Evolutionary conservation across 257 asterid genomes (phyloP).

Genomic region (Eucommia ulmoides): DNA sequence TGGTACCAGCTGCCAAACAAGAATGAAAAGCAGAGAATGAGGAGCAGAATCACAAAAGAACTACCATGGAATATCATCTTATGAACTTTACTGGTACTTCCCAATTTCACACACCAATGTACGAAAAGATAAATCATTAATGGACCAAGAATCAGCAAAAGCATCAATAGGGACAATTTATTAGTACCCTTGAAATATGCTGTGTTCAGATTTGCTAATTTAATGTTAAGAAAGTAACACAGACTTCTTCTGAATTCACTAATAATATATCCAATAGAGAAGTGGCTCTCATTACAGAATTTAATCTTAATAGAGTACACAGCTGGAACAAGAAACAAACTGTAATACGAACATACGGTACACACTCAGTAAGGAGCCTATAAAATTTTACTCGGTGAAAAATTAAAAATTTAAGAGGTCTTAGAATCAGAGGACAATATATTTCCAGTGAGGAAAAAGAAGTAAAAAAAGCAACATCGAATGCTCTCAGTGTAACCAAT

Average conservation of each 20-base stretch:
- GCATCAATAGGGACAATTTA: conserved; percentile 4
- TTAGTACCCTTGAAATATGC: not conserved
- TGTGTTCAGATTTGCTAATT: not conserved
- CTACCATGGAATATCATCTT: not conserved
- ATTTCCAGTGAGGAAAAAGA: too few relatives aligned
- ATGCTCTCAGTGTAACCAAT: too few relatives aligned
- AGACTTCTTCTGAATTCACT: not conserved
- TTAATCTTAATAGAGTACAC: not conserved
- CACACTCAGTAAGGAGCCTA: not conserved
- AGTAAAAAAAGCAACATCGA: too few relatives aligned
- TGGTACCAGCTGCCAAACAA: conserved; percentile 71
- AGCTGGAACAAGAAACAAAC: not conserved
- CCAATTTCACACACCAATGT: not conserved
- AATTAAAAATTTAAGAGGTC: too few relatives aligned
- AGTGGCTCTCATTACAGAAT: not conserved
- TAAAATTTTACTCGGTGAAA: too few relatives aligned
- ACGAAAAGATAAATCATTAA: not conserved
- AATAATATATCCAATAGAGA: not conserved
- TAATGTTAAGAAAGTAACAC: not conserved
- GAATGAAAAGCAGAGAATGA: conserved; percentile 13
- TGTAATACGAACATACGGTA: not conserved
- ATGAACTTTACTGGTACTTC: not conserved
- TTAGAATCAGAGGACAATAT: too few relatives aligned
- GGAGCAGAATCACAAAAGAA: conserved; percentile 12
- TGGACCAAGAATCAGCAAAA: not conserved